Conservation (phyloP, 768 basidiomycete genomes). For the Pulveroboletus sp. region DNA sequence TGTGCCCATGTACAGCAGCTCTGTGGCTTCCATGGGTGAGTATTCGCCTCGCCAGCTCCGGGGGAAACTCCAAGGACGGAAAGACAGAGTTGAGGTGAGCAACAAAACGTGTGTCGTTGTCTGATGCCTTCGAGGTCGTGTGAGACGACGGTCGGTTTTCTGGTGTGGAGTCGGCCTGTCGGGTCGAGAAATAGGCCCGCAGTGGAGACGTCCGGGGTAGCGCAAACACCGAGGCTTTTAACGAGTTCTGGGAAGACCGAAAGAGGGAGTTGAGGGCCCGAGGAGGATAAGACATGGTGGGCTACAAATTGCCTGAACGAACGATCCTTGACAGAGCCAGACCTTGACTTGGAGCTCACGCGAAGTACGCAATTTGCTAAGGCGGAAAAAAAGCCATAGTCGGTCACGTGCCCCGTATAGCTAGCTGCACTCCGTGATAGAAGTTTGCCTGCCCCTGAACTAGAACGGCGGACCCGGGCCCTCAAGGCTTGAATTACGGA, state of each 20-base stretch:
- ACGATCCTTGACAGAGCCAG: background rate
- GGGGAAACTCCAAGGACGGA: slow-evolving; percentile 61
- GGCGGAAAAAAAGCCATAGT: slow-evolving; percentile 3
- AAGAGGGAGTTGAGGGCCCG: slow-evolving; percentile 11
- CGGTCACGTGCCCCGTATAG: slow-evolving; percentile 18
- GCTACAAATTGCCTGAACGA: background rate
- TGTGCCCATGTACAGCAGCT: slow-evolving; percentile 61
- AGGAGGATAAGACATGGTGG: slow-evolving; percentile 22
- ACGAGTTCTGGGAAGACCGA: slow-evolving; percentile 6
- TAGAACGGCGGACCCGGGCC: background rate
- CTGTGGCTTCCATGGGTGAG: slow-evolving; percentile 77
- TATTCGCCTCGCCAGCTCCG: slow-evolving; percentile 64
- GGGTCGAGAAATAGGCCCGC: slow-evolving; percentile 13
- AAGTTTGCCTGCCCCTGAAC: background rate
- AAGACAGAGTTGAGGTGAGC: slow-evolving; percentile 63
- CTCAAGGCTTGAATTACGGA: background rate
- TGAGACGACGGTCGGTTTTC: slow-evolving; percentile 5
- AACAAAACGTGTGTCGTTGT: slow-evolving; percentile 31
- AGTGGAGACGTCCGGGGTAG: slow-evolving; percentile 13
- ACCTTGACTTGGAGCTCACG: slow-evolving; percentile 8
- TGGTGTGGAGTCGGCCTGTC: background rate
- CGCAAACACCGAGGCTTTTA: slow-evolving; percentile 9
- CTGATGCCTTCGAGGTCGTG: background rate
- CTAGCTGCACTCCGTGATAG: no score
- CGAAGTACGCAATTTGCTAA: background rate